A percentile compares a stretch with the other conserved stretches of the same genome.
phyloP scores from a whole-genome alignment of 2,329 filamentous ascomycete species.

The Epichloe brachyelytri region DNA sequence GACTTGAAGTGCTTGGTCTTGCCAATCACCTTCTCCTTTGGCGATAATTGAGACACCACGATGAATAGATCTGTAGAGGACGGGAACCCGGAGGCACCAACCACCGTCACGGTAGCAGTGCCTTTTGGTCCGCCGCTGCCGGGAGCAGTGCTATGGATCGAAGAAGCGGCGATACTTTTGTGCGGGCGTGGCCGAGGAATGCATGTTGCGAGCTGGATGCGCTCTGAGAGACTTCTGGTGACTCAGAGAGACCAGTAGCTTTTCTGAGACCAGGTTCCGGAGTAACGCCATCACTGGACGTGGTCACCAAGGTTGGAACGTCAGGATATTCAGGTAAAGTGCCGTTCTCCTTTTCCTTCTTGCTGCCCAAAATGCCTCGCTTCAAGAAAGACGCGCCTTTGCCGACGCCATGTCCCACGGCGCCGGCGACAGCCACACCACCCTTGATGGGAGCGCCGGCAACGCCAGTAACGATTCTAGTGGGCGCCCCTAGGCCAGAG shows the following conservation, averaged over 20 bases:
- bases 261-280: constrained; percentile 27
- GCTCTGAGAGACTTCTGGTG: constrained; percentile 16
- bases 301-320: constrained; percentile 20
- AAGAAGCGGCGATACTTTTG: constrained; percentile 51
- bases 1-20: constrained; percentile 89
- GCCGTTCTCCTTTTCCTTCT: constrained; percentile 48
- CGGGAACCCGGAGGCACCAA: constrained; percentile 69
- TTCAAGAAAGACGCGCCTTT: constrained; percentile 86
- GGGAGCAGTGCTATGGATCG: constrained; percentile 50
- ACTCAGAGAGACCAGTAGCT: constrained; percentile 24
- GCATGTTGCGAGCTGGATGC: constrained; percentile 16
- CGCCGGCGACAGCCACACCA: constrained; percentile 60
- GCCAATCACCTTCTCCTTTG: constrained; percentile 67
- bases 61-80: constrained; percentile 68
- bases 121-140: constrained; percentile 48
- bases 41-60: constrained; percentile 50
- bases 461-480: constrained; percentile 72
- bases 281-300: constrained; percentile 21
- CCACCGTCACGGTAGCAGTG: constrained; percentile 65
- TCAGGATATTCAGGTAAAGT: constrained; percentile 28
- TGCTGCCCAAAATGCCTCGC: constrained; percentile 65
- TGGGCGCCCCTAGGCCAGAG: constrained; percentile 73
- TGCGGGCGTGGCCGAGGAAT: constrained; percentile 31
- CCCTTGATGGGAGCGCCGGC: constrained; percentile 90
- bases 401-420: constrained; percentile 65